Base-by-base conservation (phyloP, 768 basidiomycete genomes). In the Pleurotus sapidus region DNA sequence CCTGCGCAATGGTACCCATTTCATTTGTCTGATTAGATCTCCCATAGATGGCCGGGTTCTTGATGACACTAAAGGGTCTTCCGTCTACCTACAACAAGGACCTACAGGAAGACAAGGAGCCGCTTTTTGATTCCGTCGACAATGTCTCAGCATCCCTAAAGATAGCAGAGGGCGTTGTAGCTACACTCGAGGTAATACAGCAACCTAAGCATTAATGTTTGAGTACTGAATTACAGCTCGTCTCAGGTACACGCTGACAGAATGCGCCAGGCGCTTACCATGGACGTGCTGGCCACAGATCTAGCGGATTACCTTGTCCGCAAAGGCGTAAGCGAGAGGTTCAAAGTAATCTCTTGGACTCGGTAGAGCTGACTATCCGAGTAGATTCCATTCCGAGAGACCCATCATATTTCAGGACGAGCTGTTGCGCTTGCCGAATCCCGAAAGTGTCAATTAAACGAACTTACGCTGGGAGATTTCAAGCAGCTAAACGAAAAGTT, bases 11-110 rank as follows among this genome's bases (percentile, higher is more conserved):
- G 30, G 9, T 11, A 23, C 7, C 38, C 39, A 1, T 43, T 42
- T 23, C 18, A 18, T 20, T 37, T 15, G 17, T 63, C 82, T 72
- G 4, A 37, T 20, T 24, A 45, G 53, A 34, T 46, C 30, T 17
- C 40, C n/a, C 37, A 25, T 65, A 95, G 89, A 96, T 98, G 91
- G 84, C 96, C 11, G 97, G 97, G 1, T 97, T 98, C 75, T 76
- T 98, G 75, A 94, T 98, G 90, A 95, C 94, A 1, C 78, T 96
- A 65, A 99, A 99, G 68, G 97, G 97, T 27, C 76, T 98, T 46
- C 97, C 97, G 12, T 97, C 96, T 17, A 99, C 97, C 7, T 99
- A 99, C 76, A 98, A 99, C 80, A 99, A 99, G 72, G 97, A 99
- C 74, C 77, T 99, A 46, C 97, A 98, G 71, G 97, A 99, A 71